phyloP scores from a whole-genome alignment of 768 basidiomycete genomes.

The Holtermanniella nyarrowii region DNA sequence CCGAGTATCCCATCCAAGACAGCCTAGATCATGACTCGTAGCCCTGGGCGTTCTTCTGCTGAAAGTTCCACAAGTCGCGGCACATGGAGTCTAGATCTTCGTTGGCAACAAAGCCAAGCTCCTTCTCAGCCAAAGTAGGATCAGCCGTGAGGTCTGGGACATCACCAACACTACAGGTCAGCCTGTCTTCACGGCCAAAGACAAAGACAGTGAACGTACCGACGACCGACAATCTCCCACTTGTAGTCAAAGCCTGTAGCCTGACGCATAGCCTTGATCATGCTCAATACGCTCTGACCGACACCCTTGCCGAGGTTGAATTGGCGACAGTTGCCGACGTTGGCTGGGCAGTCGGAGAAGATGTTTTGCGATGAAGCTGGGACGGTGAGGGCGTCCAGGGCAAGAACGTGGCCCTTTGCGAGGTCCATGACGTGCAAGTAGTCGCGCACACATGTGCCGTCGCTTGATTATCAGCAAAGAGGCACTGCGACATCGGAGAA shows the following conservation, averaged over 20 bases:
- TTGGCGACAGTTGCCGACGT: constrained; percentile 61
- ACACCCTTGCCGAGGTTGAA: constrained; percentile 94
- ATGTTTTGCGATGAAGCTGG: constrained; percentile 47
- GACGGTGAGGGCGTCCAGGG: constrained; percentile 64
- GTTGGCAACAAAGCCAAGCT: constrained; percentile 81
- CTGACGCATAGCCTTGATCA: constrained; percentile 86
- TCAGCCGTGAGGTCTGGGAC: constrained; percentile 95
- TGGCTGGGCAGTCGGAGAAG: constrained; percentile 50
- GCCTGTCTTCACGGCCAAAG: not conserved
- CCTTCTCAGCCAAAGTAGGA: constrained; percentile 77
- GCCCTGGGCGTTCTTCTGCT: constrained; percentile 77
- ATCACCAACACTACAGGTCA: constrained; percentile 63
- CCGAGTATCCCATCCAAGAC: too few relatives aligned
- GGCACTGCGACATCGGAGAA: constrained; percentile 2
- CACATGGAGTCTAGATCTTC: constrained; percentile 85
- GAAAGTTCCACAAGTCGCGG: constrained; percentile 96
- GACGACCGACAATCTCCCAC: constrained; percentile 77
- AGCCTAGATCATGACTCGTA: too few relatives aligned
- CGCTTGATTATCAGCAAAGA: constrained; percentile 44
- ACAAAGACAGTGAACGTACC: constrained; percentile 49
- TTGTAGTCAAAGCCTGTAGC: constrained; percentile 80
- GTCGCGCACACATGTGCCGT: constrained; percentile 96
- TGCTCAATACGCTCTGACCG: constrained; percentile 86
- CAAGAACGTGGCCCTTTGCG: constrained; percentile 84
- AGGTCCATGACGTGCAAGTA: constrained; percentile 68